Evolutionary conservation across 306 rosid species (phyloP).

Genomic region (Lupinus albus): DNA sequence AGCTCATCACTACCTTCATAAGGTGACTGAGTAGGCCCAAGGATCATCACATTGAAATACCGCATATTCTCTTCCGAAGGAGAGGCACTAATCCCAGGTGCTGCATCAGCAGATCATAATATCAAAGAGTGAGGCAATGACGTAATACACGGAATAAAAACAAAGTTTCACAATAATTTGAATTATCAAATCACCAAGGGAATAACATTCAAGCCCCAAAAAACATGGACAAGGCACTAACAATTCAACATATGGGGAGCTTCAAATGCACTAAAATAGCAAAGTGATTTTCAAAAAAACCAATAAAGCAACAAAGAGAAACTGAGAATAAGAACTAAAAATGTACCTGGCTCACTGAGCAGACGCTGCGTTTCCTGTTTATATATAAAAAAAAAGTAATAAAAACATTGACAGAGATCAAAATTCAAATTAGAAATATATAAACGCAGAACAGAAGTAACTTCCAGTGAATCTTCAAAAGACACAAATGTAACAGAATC

Average conservation of each 20-base stretch:
- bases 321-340: slow-evolving; percentile 20
- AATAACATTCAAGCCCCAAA: not conserved
- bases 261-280: slow-evolving; percentile 4
- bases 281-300: slow-evolving; percentile 2
- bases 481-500: not conserved
- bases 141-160: slow-evolving; percentile 1
- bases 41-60: slow-evolving; percentile 93
- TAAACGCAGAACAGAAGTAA: slow-evolving; percentile 8
- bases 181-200: not conserved
- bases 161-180: not conserved
- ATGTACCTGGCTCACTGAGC: slow-evolving; percentile 90
- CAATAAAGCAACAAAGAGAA: not conserved
- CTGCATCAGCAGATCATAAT: slow-evolving; percentile 52
- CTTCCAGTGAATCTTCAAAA: slow-evolving; percentile 26
- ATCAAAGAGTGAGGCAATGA: slow-evolving; percentile 28
- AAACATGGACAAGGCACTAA: not conserved
- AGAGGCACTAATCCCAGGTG: slow-evolving; percentile 95
- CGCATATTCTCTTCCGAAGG: slow-evolving; percentile 97
- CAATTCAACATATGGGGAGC: not conserved
- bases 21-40: slow-evolving; percentile 93
- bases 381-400: slow-evolving; percentile 4
- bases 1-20: slow-evolving; percentile 74
- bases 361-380: slow-evolving; percentile 93
- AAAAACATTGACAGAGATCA: slow-evolving; percentile 10
- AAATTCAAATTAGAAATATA: slow-evolving; percentile 24